A percentile compares a stretch with the other conserved stretches of the same genome.
Evolutionary conservation across 2,329 filamentous ascomycete genomes (phyloP).

Genomic region (Aspergillus sp.): DNA sequence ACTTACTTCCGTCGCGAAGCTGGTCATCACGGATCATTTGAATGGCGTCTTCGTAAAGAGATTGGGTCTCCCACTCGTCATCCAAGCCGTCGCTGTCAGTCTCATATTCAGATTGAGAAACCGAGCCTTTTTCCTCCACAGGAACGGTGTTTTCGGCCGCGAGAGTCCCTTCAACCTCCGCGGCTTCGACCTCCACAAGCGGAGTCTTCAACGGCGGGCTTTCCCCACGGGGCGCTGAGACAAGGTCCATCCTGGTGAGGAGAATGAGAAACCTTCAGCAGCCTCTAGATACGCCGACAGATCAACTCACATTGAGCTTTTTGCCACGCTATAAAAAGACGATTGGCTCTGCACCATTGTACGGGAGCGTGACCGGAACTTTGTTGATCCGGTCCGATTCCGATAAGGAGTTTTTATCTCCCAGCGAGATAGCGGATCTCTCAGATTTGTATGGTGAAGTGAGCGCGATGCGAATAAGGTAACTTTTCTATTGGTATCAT

Average conservation of each 20-base stretch:
- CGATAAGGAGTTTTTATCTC: conserved; percentile 1
- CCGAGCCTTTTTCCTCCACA: conserved; percentile 27
- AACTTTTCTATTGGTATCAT: conserved; percentile 33
- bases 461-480: neutral
- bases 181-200: conserved; percentile 37
- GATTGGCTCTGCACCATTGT: conserved; percentile 26
- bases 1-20: conserved; percentile 50
- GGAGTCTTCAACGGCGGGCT: conserved; percentile 34
- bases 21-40: conserved; percentile 58
- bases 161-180: conserved; percentile 21
- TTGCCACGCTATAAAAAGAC: conserved; percentile 28
- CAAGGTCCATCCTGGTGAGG: conserved; percentile 40
- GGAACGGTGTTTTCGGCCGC: conserved; percentile 27
- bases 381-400: conserved; percentile 31
- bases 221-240: conserved; percentile 35
- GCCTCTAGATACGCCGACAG: conserved; percentile 26
- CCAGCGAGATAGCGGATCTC: neutral
- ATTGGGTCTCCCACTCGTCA: conserved; percentile 62
- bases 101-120: conserved; percentile 35
- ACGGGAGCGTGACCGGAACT: conserved; percentile 25
- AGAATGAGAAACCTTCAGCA: conserved; percentile 33
- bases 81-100: conserved; percentile 36
- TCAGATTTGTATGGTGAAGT: neutral
- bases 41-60: conserved; percentile 63
- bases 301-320: conserved; percentile 33